Base-by-base conservation (phyloP, 352 stramenopile species). In the Phytophthora pisi region DNA sequence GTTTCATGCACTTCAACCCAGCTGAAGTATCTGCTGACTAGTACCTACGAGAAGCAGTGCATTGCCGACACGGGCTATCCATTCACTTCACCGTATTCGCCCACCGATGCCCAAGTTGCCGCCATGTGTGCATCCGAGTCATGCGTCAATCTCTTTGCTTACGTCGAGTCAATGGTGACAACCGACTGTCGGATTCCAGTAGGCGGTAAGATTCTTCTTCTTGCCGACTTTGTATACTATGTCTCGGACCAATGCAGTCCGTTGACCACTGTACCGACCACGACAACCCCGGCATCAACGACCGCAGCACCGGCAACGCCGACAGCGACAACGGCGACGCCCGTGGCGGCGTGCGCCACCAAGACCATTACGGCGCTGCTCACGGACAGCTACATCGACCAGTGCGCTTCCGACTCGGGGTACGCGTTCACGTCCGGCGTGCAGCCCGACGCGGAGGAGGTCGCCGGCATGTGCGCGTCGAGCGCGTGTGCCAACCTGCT, bases 371-470 rank as follows among this genome's bases (percentile, higher is more conserved):
- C 66, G 4, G 23, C 59, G 2, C 40, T 73, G 36, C 66, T 69
- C 26, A 73, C 60, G 1, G 40, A 73, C 34, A 24, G 30, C 23
- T 65, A 73, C 50, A 68, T 73, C 20, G 53, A 61, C 11, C 57
- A 72, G 43, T 78, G 70, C 36, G 38, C 52, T 2, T 45, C 28
- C 10, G 70, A 72, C 49, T 66, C 61, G 1, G 61, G 66, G 4
- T 78, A 78, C 45, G 36, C 59, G 36, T 68, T 73, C 55, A 64
- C 60, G 31, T 65, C 66, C n/a, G 66, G 66, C 20, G 34, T 46
- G 11, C 52, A 73, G 45, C 66, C 65, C 11, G 54, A 62, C 23
- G 16, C 53, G 2, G 55, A 63, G 23, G 58, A 73, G 26, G 60
- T 57, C 30, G 23, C 66, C 6, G 52, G 51, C n/a, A 73, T 73